Conservation (phyloP, 1,139 yeast genomes). For the Scheffersomyces cryptocercus region DNA sequence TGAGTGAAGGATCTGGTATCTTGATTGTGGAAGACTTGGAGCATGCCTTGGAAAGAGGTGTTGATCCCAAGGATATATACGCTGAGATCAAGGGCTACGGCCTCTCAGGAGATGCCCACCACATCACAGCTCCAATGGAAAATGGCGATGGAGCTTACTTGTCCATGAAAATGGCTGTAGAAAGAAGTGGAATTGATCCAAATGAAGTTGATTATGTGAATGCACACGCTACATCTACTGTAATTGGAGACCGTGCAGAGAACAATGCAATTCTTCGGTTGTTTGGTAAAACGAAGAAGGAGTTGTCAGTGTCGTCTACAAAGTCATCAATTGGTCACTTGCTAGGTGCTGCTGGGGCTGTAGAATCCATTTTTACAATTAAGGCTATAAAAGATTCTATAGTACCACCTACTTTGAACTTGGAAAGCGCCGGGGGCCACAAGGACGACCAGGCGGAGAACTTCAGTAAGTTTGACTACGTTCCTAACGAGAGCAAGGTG, state of each 20-base stretch:
- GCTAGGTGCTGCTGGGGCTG: slow-evolving; percentile 95
- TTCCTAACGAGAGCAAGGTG: slow-evolving; percentile 47
- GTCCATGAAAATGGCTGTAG: slow-evolving; percentile 79
- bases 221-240: slow-evolving; percentile 97
- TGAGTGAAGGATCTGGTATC: slow-evolving; percentile 92
- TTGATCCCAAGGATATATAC: slow-evolving; percentile 56
- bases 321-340: slow-evolving; percentile 94
- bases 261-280: slow-evolving; percentile 67
- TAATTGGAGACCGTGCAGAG: slow-evolving; percentile 88
- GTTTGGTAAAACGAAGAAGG: slow-evolving; percentile 28
- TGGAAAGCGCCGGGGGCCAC: slow-evolving; percentile 52
- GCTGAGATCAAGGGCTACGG: slow-evolving; percentile 90
- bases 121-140: slow-evolving; percentile 86
- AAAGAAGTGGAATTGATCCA: slow-evolving; percentile 44
- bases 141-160: slow-evolving; percentile 83
- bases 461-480: slow-evolving; percentile 59
- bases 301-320: slow-evolving; percentile 67
- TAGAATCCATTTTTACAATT: slow-evolving; percentile 82
- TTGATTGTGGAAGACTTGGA: slow-evolving; percentile 73
- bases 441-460: slow-evolving; percentile 39
- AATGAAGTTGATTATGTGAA: slow-evolving; percentile 70
- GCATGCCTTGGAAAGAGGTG: slow-evolving; percentile 68
- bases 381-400: slow-evolving; percentile 57
- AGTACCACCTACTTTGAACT: slow-evolving; percentile 82
- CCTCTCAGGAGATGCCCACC: slow-evolving; percentile 86